A percentile compares a stretch with the other conserved stretches of the same genome.
Evolutionary conservation across 768 basidiomycete species (phyloP).

Genomic region (Infundibulicybe gibba): DNA sequence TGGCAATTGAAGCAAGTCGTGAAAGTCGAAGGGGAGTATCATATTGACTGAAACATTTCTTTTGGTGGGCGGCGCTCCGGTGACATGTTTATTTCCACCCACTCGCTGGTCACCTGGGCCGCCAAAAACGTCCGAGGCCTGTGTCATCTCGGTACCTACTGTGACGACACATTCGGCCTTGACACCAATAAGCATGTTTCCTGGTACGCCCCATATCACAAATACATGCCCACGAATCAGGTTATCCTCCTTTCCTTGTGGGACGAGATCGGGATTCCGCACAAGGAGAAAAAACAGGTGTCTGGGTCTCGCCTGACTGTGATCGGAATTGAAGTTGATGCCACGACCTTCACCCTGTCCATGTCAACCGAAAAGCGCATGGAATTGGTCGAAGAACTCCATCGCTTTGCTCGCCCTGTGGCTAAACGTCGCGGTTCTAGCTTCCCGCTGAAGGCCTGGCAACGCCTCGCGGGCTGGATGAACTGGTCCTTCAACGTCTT

Average conservation of each 20-base stretch:
- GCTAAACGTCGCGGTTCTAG: constrained; percentile 5
- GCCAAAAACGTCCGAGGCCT: neutral
- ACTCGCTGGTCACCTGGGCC: neutral
- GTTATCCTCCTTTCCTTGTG: constrained; percentile 27
- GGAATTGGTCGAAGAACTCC: constrained; percentile 10
- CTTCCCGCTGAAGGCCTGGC: constrained; percentile 18
- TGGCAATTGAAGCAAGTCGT: constrained; percentile 29
- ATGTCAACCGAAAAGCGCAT: constrained; percentile 2
- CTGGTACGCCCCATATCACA: constrained; percentile 21
- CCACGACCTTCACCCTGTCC: constrained; percentile 23
- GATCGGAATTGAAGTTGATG: constrained; percentile 35
- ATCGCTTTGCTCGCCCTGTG: constrained; percentile 2
- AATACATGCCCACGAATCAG: constrained; percentile 25
- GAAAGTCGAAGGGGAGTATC: neutral
- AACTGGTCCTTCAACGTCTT: constrained; percentile 38
- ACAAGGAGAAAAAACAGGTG: constrained; percentile 34
- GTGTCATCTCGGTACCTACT: neutral
- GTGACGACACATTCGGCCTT: neutral
- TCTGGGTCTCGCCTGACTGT: constrained; percentile 25
- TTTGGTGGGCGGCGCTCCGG: constrained; percentile 1
- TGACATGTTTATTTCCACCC: neutral
- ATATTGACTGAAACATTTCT: neutral
- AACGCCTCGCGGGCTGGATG: constrained; percentile 27
- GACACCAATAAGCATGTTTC: neutral
- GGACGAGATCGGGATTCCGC: constrained; percentile 35